Evolutionary conservation across 345 rosid genomes (phyloP).

Genomic region (Syzygium oleosum): DNA sequence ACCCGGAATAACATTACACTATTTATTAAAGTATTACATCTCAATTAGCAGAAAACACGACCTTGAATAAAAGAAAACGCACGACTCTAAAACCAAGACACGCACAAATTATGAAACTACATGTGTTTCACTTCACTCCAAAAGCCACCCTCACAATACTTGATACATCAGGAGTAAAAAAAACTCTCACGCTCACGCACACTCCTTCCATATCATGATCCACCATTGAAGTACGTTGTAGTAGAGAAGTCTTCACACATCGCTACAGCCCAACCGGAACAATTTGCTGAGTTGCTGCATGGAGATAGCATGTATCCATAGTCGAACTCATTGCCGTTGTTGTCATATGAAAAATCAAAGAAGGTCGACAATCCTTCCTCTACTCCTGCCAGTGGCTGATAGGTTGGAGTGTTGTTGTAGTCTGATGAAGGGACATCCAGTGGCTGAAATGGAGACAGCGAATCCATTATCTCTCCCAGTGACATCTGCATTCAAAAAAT

Average conservation of each 20-base stretch:
- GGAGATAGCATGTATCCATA: neutral
- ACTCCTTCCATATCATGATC: neutral
- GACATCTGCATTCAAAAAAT: neutral
- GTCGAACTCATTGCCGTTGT: neutral
- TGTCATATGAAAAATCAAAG: neutral
- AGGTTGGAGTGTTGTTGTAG: neutral
- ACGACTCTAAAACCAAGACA: neutral
- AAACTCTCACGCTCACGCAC: neutral
- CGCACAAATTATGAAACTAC: neutral
- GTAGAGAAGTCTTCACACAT: neutral
- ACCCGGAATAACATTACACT: neutral
- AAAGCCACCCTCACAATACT: neutral
- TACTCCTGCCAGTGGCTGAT: neutral
- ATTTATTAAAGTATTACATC: neutral
- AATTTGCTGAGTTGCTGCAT: neutral
- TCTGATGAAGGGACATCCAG: neutral
- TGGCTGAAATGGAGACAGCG: neutral
- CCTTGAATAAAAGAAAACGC: neutral
- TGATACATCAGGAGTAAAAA: neutral
- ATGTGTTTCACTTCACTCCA: neutral
- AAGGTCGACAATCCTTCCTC: neutral
- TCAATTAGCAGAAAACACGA: neutral
- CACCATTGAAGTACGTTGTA: neutral
- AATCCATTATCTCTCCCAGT: neutral
- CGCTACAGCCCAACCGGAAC: neutral